A percentile compares a stretch with the other conserved stretches of the same genome.
Evolutionary conservation across 2,329 filamentous ascomycete species (phyloP).

Genomic region (Trichophyton simii): DNA sequence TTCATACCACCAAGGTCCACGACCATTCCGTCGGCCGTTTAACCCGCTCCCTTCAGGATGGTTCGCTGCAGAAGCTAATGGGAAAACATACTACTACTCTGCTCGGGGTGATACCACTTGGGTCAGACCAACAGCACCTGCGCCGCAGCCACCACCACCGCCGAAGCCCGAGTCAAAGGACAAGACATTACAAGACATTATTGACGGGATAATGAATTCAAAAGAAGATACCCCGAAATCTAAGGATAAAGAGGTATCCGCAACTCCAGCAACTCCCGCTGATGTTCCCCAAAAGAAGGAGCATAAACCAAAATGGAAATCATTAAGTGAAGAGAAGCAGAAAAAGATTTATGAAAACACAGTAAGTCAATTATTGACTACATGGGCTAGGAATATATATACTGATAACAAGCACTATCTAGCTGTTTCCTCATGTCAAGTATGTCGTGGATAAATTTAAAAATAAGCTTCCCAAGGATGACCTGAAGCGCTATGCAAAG

Average conservation of each 20-base stretch:
- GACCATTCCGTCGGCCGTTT: constrained; percentile 44
- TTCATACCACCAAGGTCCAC: constrained; percentile 42
- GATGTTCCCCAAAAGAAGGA: constrained; percentile 41
- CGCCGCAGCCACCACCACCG: constrained; percentile 48
- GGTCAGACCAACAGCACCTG: constrained; percentile 60
- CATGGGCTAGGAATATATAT: not conserved
- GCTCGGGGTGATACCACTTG: constrained; percentile 67
- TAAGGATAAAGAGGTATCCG: constrained; percentile 31
- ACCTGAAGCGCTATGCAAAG: constrained; percentile 52
- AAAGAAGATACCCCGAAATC: constrained; percentile 44
- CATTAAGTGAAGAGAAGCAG: constrained; percentile 59
- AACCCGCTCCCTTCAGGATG: constrained; percentile 66
- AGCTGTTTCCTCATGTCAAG: constrained; percentile 78
- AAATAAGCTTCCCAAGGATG: constrained; percentile 72
- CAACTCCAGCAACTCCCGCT: constrained; percentile 54
- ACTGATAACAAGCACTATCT: not conserved
- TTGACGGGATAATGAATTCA: constrained; percentile 66
- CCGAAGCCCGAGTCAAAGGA: constrained; percentile 59
- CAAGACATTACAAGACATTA: constrained; percentile 69
- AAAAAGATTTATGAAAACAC: constrained; percentile 93
- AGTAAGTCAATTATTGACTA: constrained; percentile 40
- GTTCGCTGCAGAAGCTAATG: constrained; percentile 64
- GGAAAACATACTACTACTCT: constrained; percentile 76
- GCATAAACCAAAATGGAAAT: constrained; percentile 39
- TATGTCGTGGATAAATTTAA: constrained; percentile 77